These are phyloP conservation scores for Aureobasidium sp. DNA, from an alignment of 2,329 filamentous ascomycete species.

Conservation along the genomic window DNA sequence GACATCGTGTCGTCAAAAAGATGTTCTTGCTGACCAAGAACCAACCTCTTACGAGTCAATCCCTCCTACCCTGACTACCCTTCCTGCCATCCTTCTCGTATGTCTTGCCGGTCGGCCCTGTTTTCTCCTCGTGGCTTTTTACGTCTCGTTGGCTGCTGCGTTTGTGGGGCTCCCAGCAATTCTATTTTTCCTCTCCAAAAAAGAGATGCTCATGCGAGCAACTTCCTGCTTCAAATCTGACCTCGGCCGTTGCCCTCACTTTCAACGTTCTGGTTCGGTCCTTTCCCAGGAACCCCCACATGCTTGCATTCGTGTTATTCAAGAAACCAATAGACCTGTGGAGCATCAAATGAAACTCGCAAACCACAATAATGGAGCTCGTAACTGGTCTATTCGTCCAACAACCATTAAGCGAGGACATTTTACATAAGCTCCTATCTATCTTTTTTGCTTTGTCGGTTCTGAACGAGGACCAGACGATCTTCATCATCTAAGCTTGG, in stretches of 20 bases:
- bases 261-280: neutral
- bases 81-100: constrained; percentile 3
- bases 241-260: neutral
- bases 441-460: constrained; percentile 1
- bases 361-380: neutral
- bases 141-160: neutral
- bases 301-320: neutral
- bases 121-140: constrained; percentile 5
- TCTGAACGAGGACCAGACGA: neutral
- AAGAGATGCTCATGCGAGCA: constrained; percentile 6
- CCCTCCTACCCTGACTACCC: neutral
- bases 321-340: constrained; percentile 4
- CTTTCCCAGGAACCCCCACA: neutral
- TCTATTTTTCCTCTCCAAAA: neutral
- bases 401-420: neutral
- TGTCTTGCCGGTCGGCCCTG: constrained; percentile 9
- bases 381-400: neutral
- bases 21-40: neutral
- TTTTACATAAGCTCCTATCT: neutral
- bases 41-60: neutral
- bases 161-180: constrained; percentile 9
- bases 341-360: constrained; percentile 7
- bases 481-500: constrained; percentile 10
- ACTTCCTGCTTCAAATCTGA: neutral
- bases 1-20: neutral